Evolutionary conservation across 2,329 filamentous ascomycete genomes (phyloP), one percentile per base, ranked within the genome.

Genomic region (Colletotrichum endophyticum): DNA sequence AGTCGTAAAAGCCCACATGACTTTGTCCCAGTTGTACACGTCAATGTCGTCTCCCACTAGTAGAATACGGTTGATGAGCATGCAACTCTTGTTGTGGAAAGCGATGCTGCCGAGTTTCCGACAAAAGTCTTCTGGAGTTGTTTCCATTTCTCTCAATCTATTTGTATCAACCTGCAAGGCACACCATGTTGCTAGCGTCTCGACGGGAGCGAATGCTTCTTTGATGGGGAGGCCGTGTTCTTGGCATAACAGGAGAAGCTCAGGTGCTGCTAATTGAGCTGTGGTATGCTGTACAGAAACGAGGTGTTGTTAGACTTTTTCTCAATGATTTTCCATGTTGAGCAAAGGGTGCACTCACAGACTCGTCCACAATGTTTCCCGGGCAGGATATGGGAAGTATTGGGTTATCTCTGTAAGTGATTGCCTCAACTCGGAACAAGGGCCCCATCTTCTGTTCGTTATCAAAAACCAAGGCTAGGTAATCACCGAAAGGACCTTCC

Each of bases 121-220:
- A 57, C 82, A 82, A 63, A 90, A 85, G 0, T 85, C 83, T 30
- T 81, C 73, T 0, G 85, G 68, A 2, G 81, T 89, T 19, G 88
- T 89, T 62, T 91, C 88, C 86, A 92, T 88, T 16, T 87, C 86
- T 56, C 89, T 88, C 13, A 93, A 86, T 79, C 90, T 90, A 5
- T 86, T 84, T 1, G 88, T 90, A 80, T 93, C 91, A 27, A 92
- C 88, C 74, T 91, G 88, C 80, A 93, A 78, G 0, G 83, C 87
- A 2, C 84, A 84, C 88, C 88, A 1, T 86, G 11, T 83, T 79
- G 12, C 56, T 19, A 81, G 80, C 19, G 89, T 86, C 72, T 89
- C 84, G 3, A 86, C 87, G 1, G 88, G 61, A 25, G 61, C 27
- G n/a, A 22, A 19, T 9, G 69, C 15, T 59, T 59, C 56, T 16